These are phyloP conservation scores for Eucalyptus microcorys DNA, from an alignment of 345 rosid species.

Conservation along the genomic window DNA sequence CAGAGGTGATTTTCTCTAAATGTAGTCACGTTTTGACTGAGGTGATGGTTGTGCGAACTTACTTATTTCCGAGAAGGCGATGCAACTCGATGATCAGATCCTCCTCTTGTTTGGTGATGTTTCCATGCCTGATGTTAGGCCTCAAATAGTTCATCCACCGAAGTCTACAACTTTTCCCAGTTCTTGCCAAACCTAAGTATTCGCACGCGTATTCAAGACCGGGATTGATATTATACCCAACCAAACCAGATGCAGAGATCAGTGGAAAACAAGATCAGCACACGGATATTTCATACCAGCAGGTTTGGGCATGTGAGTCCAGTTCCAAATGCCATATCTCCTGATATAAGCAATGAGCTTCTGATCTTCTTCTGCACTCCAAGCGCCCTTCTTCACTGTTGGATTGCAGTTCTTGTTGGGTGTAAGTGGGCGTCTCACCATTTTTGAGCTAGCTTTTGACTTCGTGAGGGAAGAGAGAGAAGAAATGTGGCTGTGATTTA, in stretches of 20 bases:
- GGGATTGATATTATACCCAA: neutral
- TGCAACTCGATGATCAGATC: neutral
- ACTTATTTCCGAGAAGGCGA: neutral
- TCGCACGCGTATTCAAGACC: neutral
- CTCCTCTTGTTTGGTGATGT: neutral
- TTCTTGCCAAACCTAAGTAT: neutral
- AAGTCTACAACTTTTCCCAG: constrained; percentile 1
- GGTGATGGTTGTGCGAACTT: neutral
- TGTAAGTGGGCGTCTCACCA: neutral
- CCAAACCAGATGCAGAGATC: neutral
- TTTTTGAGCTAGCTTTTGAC: neutral
- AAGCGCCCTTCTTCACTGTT: neutral
- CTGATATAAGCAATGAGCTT: neutral
- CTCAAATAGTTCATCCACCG: constrained; percentile 4
- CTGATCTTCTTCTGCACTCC: neutral
- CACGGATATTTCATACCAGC: neutral
- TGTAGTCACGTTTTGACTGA: neutral
- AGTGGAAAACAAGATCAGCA: neutral
- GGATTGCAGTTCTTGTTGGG: neutral
- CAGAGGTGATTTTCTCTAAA: neutral
- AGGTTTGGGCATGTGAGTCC: neutral
- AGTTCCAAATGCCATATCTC: constrained; percentile 1
- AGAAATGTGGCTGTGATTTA: neutral
- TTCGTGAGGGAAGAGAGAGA: neutral
- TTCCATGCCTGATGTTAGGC: neutral